Conservation (phyloP, 352 stramenopile genomes). For the Phytophthora pinifolia region DNA sequence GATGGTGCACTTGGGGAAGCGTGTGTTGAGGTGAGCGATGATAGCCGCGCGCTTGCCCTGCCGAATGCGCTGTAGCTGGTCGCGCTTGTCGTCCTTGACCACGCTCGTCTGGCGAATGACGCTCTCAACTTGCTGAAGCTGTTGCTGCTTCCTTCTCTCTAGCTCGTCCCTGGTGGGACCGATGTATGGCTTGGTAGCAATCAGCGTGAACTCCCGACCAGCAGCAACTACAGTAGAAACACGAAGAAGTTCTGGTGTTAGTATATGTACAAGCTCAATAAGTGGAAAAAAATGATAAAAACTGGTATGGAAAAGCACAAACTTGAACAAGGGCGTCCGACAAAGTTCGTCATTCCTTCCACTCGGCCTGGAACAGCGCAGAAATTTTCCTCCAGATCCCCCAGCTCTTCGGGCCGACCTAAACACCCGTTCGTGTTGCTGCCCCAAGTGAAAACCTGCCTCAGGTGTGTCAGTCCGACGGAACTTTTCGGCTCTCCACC, state of each 20-base stretch:
- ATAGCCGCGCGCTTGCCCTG: slow-evolving; percentile 45
- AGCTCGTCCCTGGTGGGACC: slow-evolving; percentile 77
- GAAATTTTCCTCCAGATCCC: slow-evolving; percentile 74
- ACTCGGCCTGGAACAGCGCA: slow-evolving; percentile 77
- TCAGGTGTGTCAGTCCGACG: too few species aligned
- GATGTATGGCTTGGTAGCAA: slow-evolving; percentile 94
- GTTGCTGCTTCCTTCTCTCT: slow-evolving; percentile 40
- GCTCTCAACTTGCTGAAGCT: slow-evolving; percentile 42
- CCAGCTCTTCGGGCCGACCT: slow-evolving; percentile 70
- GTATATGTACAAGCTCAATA: neutral
- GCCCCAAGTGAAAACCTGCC: slow-evolving; percentile 91
- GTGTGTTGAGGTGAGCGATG: slow-evolving; percentile 47
- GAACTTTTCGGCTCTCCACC: too few species aligned
- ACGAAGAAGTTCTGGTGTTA: neutral
- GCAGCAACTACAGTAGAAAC: slow-evolving; percentile 78
- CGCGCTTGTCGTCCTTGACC: slow-evolving; percentile 38
- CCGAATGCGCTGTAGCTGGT: slow-evolving; percentile 50
- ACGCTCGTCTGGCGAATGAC: slow-evolving; percentile 53
- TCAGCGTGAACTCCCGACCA: slow-evolving; percentile 91
- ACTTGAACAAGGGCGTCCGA: slow-evolving; percentile 75
- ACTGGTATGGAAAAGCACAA: slow-evolving; percentile 4
- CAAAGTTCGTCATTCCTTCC: slow-evolving; percentile 69
- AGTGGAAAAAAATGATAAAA: neutral
- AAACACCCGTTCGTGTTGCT: slow-evolving; percentile 92
- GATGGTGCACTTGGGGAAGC: slow-evolving; percentile 66